Conservation (phyloP, 2,329 filamentous ascomycete species). For the Aureobasidium sp. region DNA sequence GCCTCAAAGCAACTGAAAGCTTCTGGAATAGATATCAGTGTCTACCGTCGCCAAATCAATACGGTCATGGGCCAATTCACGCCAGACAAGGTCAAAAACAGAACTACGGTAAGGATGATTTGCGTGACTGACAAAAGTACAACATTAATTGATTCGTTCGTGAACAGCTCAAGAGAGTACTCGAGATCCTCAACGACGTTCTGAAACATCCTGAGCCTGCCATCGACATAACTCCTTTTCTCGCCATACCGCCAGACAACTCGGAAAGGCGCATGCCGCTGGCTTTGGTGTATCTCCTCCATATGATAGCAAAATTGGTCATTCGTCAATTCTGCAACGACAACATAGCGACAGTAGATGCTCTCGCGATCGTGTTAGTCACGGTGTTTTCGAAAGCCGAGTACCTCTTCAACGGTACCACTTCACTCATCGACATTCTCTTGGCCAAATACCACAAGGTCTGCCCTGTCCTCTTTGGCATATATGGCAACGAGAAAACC, state of each 20-base stretch:
- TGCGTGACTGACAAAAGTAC: not conserved
- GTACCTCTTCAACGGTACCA: conserved; percentile 51
- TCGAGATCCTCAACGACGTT: conserved; percentile 42
- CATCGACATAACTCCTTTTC: conserved; percentile 28
- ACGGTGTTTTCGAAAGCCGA: conserved; percentile 65
- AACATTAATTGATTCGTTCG: not conserved
- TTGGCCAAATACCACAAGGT: conserved; percentile 76
- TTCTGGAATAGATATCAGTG: conserved; percentile 61
- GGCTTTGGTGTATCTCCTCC: conserved; percentile 67
- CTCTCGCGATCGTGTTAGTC: conserved; percentile 69
- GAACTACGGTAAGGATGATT: conserved; percentile 42
- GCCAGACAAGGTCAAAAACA: conserved; percentile 57
- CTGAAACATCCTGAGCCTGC: conserved; percentile 20
- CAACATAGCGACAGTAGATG: conserved; percentile 52
- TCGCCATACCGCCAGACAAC: conserved; percentile 40
- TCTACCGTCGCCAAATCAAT: conserved; percentile 63
- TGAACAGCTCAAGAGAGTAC: conserved; percentile 43
- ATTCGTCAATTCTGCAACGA: conserved; percentile 52
- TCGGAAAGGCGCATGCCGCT: conserved; percentile 46
- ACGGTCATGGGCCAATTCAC: conserved; percentile 69
- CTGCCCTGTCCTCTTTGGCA: conserved; percentile 81
- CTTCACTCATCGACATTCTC: conserved; percentile 67
- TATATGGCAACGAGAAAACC: conserved; percentile 68
- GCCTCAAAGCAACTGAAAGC: conserved; percentile 49
- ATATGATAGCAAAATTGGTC: conserved; percentile 66